Evolutionary conservation across 2,329 filamentous ascomycete species (phyloP).

Genomic region (Botrytis deweyae): DNA sequence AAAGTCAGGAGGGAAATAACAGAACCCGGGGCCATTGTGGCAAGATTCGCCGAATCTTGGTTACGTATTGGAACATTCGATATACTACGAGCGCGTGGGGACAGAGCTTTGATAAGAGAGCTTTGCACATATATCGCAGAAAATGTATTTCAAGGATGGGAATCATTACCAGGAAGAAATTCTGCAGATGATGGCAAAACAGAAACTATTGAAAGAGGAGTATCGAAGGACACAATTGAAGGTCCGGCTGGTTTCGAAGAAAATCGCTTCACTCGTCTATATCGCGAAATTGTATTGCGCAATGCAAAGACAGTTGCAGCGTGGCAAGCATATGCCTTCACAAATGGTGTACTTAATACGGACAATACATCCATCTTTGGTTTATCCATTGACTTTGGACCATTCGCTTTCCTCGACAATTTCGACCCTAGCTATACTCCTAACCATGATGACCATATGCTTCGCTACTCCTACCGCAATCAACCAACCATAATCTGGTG

Average conservation of each 20-base stretch:
- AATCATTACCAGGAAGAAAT: constrained; percentile 65
- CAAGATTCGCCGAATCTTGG: constrained; percentile 89
- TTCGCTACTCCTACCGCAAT: constrained; percentile 89
- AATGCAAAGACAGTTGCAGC: constrained; percentile 87
- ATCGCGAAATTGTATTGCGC: constrained; percentile 79
- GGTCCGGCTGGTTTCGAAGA: constrained; percentile 68
- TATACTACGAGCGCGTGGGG: constrained; percentile 77
- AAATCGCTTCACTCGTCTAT: constrained; percentile 84
- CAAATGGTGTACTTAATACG: constrained; percentile 96
- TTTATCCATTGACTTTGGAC: constrained; percentile 89
- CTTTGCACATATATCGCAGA: constrained; percentile 83
- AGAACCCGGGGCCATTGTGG: constrained; percentile 90
- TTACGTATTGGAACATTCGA: constrained; percentile 95
- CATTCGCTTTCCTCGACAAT: constrained; percentile 96
- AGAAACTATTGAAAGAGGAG: constrained; percentile 44
- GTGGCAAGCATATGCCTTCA: constrained; percentile 99
- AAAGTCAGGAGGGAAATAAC: constrained; percentile 74
- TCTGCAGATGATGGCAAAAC: constrained; percentile 51
- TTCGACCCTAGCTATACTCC: constrained; percentile 95
- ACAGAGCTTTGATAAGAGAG: constrained; percentile 69
- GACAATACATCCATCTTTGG: constrained; percentile 94
- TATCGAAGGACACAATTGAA: constrained; percentile 60
- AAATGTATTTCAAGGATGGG: constrained; percentile 85
- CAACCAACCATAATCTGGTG: constrained; percentile 98
- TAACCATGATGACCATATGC: constrained; percentile 88